These are phyloP conservation scores for Collybia mongolica DNA, from an alignment of 768 basidiomycete genomes.

Conservation along the genomic window DNA sequence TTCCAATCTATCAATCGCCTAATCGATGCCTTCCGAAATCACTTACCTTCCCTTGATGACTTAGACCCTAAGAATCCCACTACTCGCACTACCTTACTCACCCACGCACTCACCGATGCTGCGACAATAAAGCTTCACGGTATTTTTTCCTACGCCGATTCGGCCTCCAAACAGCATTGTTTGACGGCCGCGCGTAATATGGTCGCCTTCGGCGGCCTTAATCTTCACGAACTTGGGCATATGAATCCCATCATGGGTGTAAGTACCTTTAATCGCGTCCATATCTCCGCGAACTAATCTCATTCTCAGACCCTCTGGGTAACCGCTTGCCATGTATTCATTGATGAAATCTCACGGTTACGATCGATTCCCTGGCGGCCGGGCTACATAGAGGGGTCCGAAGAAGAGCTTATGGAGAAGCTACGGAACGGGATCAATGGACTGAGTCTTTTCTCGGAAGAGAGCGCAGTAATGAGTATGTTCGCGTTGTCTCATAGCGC, in stretches of 20 bases:
- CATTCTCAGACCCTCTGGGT: constrained; percentile 42
- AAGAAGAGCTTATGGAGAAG: constrained; percentile 41
- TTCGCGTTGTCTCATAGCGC: constrained; percentile 8
- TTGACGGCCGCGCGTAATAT: constrained; percentile 42
- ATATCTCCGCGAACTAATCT: constrained; percentile 7
- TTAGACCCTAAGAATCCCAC: constrained; percentile 30
- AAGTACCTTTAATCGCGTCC: constrained; percentile 20
- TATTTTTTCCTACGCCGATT: constrained; percentile 41
- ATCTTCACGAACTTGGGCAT: constrained; percentile 35
- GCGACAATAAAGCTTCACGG: constrained; percentile 54
- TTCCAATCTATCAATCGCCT: constrained; percentile 46
- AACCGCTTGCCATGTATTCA: constrained; percentile 44
- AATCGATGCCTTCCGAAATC: constrained; percentile 38
- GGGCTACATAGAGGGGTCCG: constrained; percentile 21
- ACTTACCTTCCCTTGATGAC: constrained; percentile 30
- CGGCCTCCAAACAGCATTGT: constrained; percentile 42
- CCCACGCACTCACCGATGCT: constrained; percentile 46
- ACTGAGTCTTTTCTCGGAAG: constrained; percentile 42
- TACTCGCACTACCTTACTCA: constrained; percentile 38
- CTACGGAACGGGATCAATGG: constrained; percentile 38
- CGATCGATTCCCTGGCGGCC: constrained; percentile 35
- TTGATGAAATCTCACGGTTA: constrained; percentile 43
- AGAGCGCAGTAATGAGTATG: constrained; percentile 46
- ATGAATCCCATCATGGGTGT: constrained; percentile 55
- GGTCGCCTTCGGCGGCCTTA: constrained; percentile 35